Evolutionary conservation across 192 early-diverging fungal genomes (phyloP).

Genomic region (Pecoramyces ruminantium): DNA sequence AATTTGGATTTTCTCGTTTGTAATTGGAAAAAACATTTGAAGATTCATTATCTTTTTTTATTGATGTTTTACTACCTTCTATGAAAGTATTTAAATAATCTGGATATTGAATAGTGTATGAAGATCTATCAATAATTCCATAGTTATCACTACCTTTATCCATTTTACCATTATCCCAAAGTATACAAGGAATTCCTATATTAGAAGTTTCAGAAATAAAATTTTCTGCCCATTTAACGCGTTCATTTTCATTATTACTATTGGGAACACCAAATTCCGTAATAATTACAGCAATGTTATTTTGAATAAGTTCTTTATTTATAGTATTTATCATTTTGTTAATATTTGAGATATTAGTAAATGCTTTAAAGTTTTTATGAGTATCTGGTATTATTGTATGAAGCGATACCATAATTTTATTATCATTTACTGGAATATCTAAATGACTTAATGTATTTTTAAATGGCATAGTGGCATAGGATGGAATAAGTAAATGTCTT

Average conservation of each 20-base stretch:
- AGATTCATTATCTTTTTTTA: background rate
- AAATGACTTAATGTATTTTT: background rate
- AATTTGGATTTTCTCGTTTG: too few species aligned
- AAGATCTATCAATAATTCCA: background rate
- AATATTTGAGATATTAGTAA: background rate
- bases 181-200: background rate
- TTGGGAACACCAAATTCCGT: background rate
- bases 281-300: background rate
- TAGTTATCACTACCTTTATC: background rate
- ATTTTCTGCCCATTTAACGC: background rate
- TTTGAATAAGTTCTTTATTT: background rate
- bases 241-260: background rate
- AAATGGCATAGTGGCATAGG: background rate
- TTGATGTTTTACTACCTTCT: background rate
- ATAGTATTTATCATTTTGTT: background rate
- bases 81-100: background rate
- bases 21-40: too few species aligned
- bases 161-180: background rate
- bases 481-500: background rate
- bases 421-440: background rate
- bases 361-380: too few species aligned
- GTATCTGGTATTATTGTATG: too few species aligned
- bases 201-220: background rate
- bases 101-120: background rate
- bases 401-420: background rate